These are phyloP conservation scores for Penicillium italicum DNA, from an alignment of 2,329 filamentous ascomycete genomes.

Conservation along the genomic window DNA sequence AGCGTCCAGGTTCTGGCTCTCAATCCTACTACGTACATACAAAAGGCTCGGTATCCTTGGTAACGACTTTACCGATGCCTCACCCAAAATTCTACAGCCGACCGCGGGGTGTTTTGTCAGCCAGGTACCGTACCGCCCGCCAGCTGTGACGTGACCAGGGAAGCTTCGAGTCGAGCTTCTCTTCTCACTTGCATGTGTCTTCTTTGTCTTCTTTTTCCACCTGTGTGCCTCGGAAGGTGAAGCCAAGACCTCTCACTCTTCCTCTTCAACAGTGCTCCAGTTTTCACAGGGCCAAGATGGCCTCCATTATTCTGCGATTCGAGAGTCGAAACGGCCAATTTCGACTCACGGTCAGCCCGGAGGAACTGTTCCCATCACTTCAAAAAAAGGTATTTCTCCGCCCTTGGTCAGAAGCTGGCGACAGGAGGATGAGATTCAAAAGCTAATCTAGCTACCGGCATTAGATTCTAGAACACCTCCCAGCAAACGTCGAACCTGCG, in stretches of 20 bases:
- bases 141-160: conserved; percentile 22
- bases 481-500: conserved; percentile 51
- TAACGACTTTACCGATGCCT: neutral
- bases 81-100: neutral
- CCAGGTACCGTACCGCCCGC: conserved; percentile 16
- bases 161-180: conserved; percentile 15
- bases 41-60: neutral
- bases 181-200: neutral
- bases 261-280: neutral
- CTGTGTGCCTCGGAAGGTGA: neutral
- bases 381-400: conserved; percentile 41
- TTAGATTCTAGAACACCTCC: conserved; percentile 59
- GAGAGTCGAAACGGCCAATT: conserved; percentile 91
- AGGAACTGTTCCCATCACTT: conserved; percentile 65
- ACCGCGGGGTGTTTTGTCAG: neutral
- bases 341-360: conserved; percentile 72
- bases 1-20: no score
- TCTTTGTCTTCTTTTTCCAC: neutral
- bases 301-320: conserved; percentile 75
- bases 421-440: neutral
- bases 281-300: conserved; percentile 27
- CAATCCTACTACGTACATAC: neutral
- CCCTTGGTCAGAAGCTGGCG: neutral
- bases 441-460: conserved; percentile 9
- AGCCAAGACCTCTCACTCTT: neutral